Conservation (phyloP, 2,329 filamentous ascomycete genomes). For the Lomentospora prolificans region DNA sequence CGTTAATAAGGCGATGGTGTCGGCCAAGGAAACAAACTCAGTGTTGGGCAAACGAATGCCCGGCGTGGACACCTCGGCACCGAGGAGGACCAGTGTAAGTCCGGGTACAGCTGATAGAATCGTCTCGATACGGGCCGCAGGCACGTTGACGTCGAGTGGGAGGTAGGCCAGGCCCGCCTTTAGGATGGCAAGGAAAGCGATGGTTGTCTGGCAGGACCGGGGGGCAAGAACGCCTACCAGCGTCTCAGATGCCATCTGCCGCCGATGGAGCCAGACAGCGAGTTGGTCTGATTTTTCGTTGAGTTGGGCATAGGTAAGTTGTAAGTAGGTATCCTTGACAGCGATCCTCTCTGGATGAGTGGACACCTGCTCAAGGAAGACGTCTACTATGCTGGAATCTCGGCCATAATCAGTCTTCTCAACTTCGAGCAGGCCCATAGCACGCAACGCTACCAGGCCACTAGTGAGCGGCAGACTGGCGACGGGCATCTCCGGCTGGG, state of each 20-base stretch:
- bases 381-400: constrained; percentile 14
- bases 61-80: neutral
- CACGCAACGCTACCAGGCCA: constrained; percentile 5
- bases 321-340: constrained; percentile 11
- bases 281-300: constrained; percentile 13
- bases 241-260: constrained; percentile 9
- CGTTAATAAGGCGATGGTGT: neutral
- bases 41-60: neutral
- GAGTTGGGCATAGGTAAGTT: constrained; percentile 16
- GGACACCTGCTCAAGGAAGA: constrained; percentile 14
- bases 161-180: constrained; percentile 18
- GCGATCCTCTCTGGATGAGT: constrained; percentile 10
- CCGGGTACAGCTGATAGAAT: constrained; percentile 12
- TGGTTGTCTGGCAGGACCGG: constrained; percentile 16
- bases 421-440: constrained; percentile 11
- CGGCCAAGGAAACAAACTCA: neutral
- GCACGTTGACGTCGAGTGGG: constrained; percentile 15
- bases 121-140: constrained; percentile 11
- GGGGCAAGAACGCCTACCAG: constrained; percentile 14
- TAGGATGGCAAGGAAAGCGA: constrained; percentile 16
- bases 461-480: neutral
- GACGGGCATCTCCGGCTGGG: neutral
- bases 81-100: constrained; percentile 5
- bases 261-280: constrained; percentile 12
- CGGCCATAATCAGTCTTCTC: constrained; percentile 10